These are phyloP conservation scores for Paecilomyces sp. DNA, from an alignment of 2,329 filamentous ascomycete species.

Conservation along the genomic window DNA sequence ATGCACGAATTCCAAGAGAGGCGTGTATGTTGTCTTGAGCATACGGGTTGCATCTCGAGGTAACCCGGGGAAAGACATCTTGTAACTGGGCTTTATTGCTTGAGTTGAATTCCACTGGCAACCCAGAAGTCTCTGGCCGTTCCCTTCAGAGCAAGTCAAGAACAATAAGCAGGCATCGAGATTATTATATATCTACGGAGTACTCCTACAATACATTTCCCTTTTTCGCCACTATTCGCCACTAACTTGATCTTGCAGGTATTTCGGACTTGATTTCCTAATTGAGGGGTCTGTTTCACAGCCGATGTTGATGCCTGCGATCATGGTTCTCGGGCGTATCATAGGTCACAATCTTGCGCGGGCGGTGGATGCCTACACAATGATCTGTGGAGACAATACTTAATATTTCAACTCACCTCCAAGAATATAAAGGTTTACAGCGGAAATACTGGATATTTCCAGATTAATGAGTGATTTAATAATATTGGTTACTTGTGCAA, in stretches of 20 bases:
- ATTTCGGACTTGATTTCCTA: not conserved
- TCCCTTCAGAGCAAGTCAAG: not conserved
- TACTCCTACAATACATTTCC: too few relatives aligned
- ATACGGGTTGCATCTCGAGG: slow-evolving; percentile 5
- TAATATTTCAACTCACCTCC: too few relatives aligned
- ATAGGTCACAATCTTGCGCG: not conserved
- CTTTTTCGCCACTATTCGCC: not conserved
- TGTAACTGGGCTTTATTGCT: not conserved
- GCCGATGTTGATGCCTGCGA: not conserved
- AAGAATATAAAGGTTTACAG: too few relatives aligned
- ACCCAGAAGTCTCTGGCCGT: not conserved
- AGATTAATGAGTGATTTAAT: too few relatives aligned
- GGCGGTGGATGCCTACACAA: not conserved
- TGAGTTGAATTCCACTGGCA: too few relatives aligned
- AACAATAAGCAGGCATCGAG: not conserved
- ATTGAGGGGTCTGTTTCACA: not conserved
- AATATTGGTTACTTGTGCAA: too few relatives aligned
- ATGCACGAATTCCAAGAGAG: slow-evolving; percentile 1
- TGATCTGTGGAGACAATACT: not conserved
- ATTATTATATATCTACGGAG: not conserved
- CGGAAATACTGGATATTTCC: too few relatives aligned
- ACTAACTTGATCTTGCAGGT: not conserved
- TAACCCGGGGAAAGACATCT: slow-evolving; percentile 1
- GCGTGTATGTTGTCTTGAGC: slow-evolving; percentile 5
- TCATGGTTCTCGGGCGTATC: not conserved